Percentiles rank a stretch among this genome's conserved stretches.
Evolutionary conservation across 2,329 filamentous ascomycete species (phyloP).

Genomic region (Penicillium sp.): DNA sequence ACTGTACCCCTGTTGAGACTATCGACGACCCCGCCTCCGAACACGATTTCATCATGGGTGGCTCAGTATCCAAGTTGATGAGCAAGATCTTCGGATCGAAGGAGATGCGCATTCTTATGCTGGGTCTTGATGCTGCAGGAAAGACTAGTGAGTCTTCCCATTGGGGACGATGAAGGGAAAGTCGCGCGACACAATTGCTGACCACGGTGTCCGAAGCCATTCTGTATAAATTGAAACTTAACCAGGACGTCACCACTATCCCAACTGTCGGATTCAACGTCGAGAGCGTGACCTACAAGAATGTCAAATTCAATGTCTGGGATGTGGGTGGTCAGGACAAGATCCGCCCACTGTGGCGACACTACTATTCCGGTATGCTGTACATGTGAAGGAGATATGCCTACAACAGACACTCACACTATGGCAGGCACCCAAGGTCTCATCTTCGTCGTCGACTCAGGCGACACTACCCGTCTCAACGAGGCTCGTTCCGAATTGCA

Average conservation of each 20-base stretch:
- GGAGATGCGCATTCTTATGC: constrained; percentile 98
- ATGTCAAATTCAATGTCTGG: constrained; percentile 99
- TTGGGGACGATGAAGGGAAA: background rate
- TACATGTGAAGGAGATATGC: background rate
- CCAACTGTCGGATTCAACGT: constrained; percentile 99
- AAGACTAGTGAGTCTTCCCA: constrained; percentile 67
- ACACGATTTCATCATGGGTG: constrained; percentile 66
- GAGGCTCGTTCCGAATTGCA: constrained; percentile 92
- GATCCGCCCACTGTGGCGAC: constrained; percentile 93
- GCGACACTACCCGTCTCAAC: constrained; percentile 84
- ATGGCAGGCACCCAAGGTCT: constrained; percentile 81
- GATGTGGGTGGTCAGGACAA: constrained; percentile 99
- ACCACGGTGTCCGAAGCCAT: constrained; percentile 55
- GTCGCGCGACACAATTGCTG: background rate
- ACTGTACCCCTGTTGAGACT: background rate
- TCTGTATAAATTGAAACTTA: constrained; percentile 97
- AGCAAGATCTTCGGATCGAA: constrained; percentile 98
- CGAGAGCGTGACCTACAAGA: constrained; percentile 98
- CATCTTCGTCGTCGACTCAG: constrained; percentile 98
- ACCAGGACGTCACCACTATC: constrained; percentile 96
- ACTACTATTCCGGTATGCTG: constrained; percentile 79
- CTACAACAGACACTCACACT: background rate
- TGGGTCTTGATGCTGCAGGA: constrained; percentile 94
- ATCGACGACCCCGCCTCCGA: background rate
- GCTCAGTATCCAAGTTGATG: constrained; percentile 91